Base-by-base conservation (phyloP, 2,329 filamentous ascomycete genomes). In the Beauveria sp. region DNA sequence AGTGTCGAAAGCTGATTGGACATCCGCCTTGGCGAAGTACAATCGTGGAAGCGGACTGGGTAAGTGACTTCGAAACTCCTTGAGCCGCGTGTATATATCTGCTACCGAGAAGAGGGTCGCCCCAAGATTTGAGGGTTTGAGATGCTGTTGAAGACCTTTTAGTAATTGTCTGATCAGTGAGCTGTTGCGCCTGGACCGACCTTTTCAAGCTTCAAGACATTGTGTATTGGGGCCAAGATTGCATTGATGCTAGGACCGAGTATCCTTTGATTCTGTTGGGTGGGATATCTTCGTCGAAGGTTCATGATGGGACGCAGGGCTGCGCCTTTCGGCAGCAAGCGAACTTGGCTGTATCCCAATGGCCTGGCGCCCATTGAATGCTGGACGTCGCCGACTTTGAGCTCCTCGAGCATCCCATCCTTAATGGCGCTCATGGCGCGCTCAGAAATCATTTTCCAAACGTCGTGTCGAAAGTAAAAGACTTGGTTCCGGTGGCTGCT, bases 391-490 rank as follows among this genome's bases (percentile, higher is more conserved):
- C 79, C 77, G 0, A 79, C 69, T 47, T 81, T 84, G 46, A 97
- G 76, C 67, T 95, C 89, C 65, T 95, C 88, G 65, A 97, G 91
- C 83, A 96, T 91, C 9, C 77, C 81, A 2, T 76, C 66, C 69
- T 89, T 95, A 24, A 98, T 75, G 1, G 76, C 76, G 1, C 79
- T 73, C 70, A 97, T 77, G 0, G 88, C 85, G 7, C 92, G 89
- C 67, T 93, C 87, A 1, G 88, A 85, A 40, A 98, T 74, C 46
- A 81, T 81, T 56, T 84, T 85, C 95, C 95, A 99, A 10, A 95
- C 80, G 72, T 99, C 95, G 66, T 99, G 95, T 4, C 93, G 89
- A 71, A 97, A 98, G 75, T 91, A 99, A 73, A 96, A 96, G 1
- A 98, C 76, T 30, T 86, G 85, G 67, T 95, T 91, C 18, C 88